These are phyloP conservation scores for Lachancea dasiensis DNA, from an alignment of 805 yeast species.

Conservation along the genomic window DNA sequence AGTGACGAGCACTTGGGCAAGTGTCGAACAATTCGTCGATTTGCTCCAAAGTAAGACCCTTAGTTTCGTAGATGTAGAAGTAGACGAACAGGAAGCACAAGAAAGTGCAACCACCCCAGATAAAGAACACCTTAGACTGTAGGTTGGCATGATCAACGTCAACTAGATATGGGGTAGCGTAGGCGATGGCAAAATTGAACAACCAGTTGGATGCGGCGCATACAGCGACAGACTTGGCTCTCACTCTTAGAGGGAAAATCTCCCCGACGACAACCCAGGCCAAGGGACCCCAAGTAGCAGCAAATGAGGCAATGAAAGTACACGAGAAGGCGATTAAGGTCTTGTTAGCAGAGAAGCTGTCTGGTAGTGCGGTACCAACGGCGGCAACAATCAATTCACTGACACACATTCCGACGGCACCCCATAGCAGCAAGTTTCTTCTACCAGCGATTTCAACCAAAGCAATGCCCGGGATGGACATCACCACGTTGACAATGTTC, in stretches of 20 bases:
- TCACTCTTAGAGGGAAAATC: slow-evolving; percentile 66
- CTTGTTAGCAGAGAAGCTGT: slow-evolving; percentile 31
- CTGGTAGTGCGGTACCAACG: slow-evolving; percentile 47
- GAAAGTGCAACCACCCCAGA: slow-evolving; percentile 57
- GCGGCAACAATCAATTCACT: slow-evolving; percentile 50
- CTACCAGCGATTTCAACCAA: slow-evolving; percentile 53
- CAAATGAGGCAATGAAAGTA: slow-evolving; percentile 66
- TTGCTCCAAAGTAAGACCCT: slow-evolving; percentile 76
- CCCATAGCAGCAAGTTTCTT: slow-evolving; percentile 43
- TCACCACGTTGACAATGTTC: slow-evolving; percentile 56
- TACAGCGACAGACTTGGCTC: slow-evolving; percentile 52
- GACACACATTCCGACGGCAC: slow-evolving; percentile 45
- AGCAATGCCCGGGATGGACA: slow-evolving; percentile 48
- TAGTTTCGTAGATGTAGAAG: slow-evolving; percentile 71
- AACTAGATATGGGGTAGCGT: slow-evolving; percentile 62
- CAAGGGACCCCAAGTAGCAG: slow-evolving; percentile 74
- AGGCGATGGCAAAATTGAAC: slow-evolving; percentile 66
- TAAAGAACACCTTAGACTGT: slow-evolving; percentile 59
- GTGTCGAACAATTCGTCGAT: slow-evolving; percentile 45
- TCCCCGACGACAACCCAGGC: slow-evolving; percentile 63
- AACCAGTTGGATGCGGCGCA: slow-evolving; percentile 61
- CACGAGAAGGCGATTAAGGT: slow-evolving; percentile 43
- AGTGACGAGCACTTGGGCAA: slow-evolving; percentile 14
- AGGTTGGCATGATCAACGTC: slow-evolving; percentile 45
- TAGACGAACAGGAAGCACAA: slow-evolving; percentile 57